Conservation (phyloP, 805 yeast species). For the Schwanniomyces sp. region DNA sequence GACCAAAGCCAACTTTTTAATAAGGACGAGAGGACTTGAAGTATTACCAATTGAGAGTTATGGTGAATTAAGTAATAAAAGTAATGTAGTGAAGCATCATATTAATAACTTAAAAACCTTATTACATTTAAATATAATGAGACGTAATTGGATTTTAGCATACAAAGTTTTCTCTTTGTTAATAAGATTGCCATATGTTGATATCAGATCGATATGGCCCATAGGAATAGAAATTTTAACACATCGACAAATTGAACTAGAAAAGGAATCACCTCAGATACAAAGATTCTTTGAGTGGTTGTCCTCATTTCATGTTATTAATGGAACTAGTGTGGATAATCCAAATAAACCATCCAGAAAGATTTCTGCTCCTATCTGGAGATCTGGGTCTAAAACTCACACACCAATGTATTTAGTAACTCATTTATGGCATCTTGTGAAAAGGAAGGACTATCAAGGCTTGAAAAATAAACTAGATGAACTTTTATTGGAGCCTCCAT, state of each 20-base stretch:
- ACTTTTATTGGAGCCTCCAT: constrained; percentile 43
- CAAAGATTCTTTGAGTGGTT: constrained; percentile 36
- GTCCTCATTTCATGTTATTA: constrained; percentile 22
- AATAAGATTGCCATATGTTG: constrained; percentile 48
- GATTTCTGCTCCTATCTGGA: constrained; percentile 35
- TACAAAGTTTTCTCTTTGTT: constrained; percentile 52
- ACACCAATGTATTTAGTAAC: constrained; percentile 42
- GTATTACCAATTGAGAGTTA: constrained; percentile 15
- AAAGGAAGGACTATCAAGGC: constrained; percentile 31
- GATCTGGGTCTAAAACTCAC: constrained; percentile 38
- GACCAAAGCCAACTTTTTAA: constrained; percentile 18
- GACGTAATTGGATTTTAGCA: constrained; percentile 55
- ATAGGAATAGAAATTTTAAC: constrained; percentile 57
- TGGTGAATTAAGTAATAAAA: constrained; percentile 3
- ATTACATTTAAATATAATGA: constrained; percentile 48
- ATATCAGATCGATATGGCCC: constrained; percentile 62
- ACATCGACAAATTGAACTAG: constrained; percentile 11
- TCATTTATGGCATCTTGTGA: constrained; percentile 42
- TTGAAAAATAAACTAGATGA: constrained; percentile 36
- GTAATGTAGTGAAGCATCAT: constrained; percentile 22
- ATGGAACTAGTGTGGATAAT: constrained; percentile 6
- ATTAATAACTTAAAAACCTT: constrained; percentile 38
- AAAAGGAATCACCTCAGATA: constrained; percentile 6
- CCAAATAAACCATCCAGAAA: constrained; percentile 5
- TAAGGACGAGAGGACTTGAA: constrained; percentile 22